These are phyloP conservation scores for Rutstroemia sp. DNA, from an alignment of 2,329 filamentous ascomycete genomes.

Conservation along the genomic window DNA sequence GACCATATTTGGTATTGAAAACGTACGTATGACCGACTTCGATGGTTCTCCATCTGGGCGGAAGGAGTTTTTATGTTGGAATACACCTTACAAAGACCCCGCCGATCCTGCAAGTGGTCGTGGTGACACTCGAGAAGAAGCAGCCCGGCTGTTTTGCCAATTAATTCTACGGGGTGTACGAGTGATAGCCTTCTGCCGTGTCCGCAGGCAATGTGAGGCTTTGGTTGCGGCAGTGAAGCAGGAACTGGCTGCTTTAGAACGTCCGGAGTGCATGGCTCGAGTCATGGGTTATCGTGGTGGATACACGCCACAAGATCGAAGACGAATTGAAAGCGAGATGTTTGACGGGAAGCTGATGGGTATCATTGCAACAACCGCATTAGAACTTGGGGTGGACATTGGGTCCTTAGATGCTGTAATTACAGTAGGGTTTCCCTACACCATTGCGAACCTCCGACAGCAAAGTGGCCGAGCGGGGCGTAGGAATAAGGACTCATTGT, in stretches of 20 bases:
- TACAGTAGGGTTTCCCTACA: slow-evolving; percentile 91
- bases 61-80: slow-evolving; percentile 97
- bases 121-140: slow-evolving; percentile 74
- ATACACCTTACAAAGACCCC: slow-evolving; percentile 89
- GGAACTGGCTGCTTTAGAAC: slow-evolving; percentile 66
- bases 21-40: slow-evolving; percentile 76
- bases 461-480: slow-evolving; percentile 90
- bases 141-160: slow-evolving; percentile 85
- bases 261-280: slow-evolving; percentile 65
- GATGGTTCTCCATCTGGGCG: slow-evolving; percentile 88
- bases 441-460: slow-evolving; percentile 87
- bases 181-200: slow-evolving; percentile 86
- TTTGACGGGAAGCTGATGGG: slow-evolving; percentile 91
- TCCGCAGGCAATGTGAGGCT: slow-evolving; percentile 82
- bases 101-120: slow-evolving; percentile 79
- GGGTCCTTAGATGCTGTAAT: slow-evolving; percentile 89
- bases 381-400: slow-evolving; percentile 93
- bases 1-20: slow-evolving; percentile 82
- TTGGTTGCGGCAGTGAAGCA: slow-evolving; percentile 72
- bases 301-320: slow-evolving; percentile 84
- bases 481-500: slow-evolving; percentile 87
- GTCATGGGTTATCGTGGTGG: slow-evolving; percentile 96
- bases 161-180: slow-evolving; percentile 81
- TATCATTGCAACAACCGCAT: slow-evolving; percentile 85
- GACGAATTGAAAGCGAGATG: slow-evolving; percentile 90